Evolutionary conservation across 345 rosid species (phyloP).

Genomic region (Cardamine occulta): DNA sequence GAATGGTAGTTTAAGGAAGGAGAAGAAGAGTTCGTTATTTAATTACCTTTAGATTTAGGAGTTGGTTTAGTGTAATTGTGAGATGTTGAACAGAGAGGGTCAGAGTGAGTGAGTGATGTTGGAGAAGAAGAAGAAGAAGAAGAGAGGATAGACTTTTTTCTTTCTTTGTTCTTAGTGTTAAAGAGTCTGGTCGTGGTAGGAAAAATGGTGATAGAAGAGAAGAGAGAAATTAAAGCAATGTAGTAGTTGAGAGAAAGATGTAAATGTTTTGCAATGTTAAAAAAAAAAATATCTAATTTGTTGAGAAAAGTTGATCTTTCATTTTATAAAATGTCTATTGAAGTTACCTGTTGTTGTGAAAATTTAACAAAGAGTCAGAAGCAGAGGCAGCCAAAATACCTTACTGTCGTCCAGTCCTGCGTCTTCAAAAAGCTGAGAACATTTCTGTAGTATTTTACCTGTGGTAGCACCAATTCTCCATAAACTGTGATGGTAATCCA

Average conservation of each 20-base stretch:
- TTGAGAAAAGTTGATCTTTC: slow-evolving; percentile 18
- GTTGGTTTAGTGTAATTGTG: slow-evolving; percentile 24
- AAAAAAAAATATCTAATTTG: slow-evolving; percentile 4
- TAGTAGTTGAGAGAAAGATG: slow-evolving; percentile 21
- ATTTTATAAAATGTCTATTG: neutral
- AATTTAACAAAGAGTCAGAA: too few relatives aligned
- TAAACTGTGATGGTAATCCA: slow-evolving; percentile 92
- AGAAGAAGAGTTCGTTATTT: slow-evolving; percentile 11
- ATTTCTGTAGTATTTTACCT: slow-evolving; percentile 46
- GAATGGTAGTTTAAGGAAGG: neutral
- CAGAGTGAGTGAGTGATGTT: neutral
- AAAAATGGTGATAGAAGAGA: slow-evolving; percentile 12
- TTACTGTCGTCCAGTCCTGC: slow-evolving; percentile 72
- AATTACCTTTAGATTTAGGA: slow-evolving; percentile 20
- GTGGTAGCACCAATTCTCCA: slow-evolving; percentile 99
- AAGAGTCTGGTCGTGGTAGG: slow-evolving; percentile 22
- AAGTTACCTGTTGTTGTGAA: neutral
- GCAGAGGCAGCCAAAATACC: slow-evolving; percentile 56
- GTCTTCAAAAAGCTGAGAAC: slow-evolving; percentile 88
- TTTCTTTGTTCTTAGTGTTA: neutral
- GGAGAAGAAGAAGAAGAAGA: neutral
- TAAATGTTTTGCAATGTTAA: slow-evolving; percentile 25
- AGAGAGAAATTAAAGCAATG: slow-evolving; percentile 14
- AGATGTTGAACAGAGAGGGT: slow-evolving; percentile 14
- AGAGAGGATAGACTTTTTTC: neutral